Percentiles rank a stretch among this genome's conserved stretches.
These are phyloP conservation scores for Penicillium verrucosum DNA, from an alignment of 2,329 filamentous ascomycete species.

Conservation along the genomic window DNA sequence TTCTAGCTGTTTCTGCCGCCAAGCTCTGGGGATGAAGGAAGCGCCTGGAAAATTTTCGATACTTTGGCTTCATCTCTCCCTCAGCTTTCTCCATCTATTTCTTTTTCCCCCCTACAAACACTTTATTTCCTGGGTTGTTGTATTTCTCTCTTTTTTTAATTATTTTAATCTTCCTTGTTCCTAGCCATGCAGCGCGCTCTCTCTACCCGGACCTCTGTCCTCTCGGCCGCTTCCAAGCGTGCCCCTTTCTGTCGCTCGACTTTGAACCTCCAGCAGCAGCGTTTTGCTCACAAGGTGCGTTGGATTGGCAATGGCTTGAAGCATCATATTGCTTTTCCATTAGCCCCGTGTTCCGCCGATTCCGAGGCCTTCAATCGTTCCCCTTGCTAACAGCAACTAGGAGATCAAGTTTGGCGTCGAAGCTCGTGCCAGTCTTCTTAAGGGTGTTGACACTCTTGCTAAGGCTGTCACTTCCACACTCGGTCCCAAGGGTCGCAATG, in stretches of 20 bases:
- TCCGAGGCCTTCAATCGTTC: conserved; percentile 16
- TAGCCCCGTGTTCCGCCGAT: conserved; percentile 18
- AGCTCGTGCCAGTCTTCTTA: conserved; percentile 79
- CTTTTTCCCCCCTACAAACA: conserved; percentile 29
- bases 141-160: conserved; percentile 24
- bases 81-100: conserved; percentile 30
- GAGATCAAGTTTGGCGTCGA: conserved; percentile 99
- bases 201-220: conserved; percentile 76
- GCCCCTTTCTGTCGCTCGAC: conserved; percentile 61
- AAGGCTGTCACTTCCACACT: conserved; percentile 95
- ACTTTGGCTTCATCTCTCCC: conserved; percentile 38
- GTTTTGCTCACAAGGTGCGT: conserved; percentile 94
- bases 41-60: conserved; percentile 38
- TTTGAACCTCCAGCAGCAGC: conserved; percentile 77
- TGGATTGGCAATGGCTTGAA: neutral
- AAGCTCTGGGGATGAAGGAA: conserved; percentile 39
- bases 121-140: conserved; percentile 35
- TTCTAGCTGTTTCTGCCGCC: conserved; percentile 45
- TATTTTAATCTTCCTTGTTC: conserved; percentile 22
- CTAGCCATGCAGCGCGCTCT: conserved; percentile 87
- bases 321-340: neutral
- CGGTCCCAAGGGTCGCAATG: conserved; percentile 96
- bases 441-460: conserved; percentile 93
- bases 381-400: conserved; percentile 50
- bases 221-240: conserved; percentile 58